Evolutionary conservation across 495 filamentous ascomycete genomes (phyloP).

Genomic region (Penicillium macrosclerotiorum): DNA sequence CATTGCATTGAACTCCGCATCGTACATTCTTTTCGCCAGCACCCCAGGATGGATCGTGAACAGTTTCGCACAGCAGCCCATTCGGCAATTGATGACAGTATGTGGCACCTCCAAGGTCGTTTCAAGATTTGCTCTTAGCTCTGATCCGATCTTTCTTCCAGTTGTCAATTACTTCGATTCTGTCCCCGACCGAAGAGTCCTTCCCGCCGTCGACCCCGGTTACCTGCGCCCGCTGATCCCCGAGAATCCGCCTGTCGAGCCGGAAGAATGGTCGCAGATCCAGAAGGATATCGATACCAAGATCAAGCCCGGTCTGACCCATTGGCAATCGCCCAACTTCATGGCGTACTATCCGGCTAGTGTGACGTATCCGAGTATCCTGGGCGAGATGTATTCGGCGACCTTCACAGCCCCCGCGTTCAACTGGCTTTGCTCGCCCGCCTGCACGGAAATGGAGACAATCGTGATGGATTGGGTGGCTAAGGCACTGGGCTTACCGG

Average conservation of each 20-base stretch:
- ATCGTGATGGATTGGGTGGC: conserved; percentile 92
- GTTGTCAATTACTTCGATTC: conserved; percentile 82
- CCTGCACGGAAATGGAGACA: conserved; percentile 94
- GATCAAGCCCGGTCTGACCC: conserved; percentile 91
- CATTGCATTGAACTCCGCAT: background rate
- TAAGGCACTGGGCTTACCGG: conserved; percentile 67
- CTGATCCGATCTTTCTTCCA: conserved; percentile 28
- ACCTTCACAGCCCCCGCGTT: conserved; percentile 89
- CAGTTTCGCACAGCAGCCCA: conserved; percentile 81
- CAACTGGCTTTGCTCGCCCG: conserved; percentile 96
- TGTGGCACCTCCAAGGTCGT: conserved; percentile 12
- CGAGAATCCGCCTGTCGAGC: conserved; percentile 63
- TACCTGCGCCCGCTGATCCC: conserved; percentile 84
- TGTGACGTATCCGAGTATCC: conserved; percentile 79
- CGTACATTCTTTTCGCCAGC: background rate
- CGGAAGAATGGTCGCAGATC: conserved; percentile 77
- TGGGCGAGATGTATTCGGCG: conserved; percentile 89
- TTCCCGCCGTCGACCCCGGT: conserved; percentile 78
- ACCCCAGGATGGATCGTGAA: conserved; percentile 67
- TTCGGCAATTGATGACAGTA: conserved; percentile 82
- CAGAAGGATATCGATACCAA: conserved; percentile 82
- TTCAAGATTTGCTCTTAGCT: too few species aligned
- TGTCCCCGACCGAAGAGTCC: conserved; percentile 66
- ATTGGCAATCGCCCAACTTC: conserved; percentile 96
- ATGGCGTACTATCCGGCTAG: conserved; percentile 93